Evolutionary conservation across 1,284 basidiomycete species (phyloP), one percentile per base, ranked within the genome.

Genomic region (Peniophora sp.): DNA sequence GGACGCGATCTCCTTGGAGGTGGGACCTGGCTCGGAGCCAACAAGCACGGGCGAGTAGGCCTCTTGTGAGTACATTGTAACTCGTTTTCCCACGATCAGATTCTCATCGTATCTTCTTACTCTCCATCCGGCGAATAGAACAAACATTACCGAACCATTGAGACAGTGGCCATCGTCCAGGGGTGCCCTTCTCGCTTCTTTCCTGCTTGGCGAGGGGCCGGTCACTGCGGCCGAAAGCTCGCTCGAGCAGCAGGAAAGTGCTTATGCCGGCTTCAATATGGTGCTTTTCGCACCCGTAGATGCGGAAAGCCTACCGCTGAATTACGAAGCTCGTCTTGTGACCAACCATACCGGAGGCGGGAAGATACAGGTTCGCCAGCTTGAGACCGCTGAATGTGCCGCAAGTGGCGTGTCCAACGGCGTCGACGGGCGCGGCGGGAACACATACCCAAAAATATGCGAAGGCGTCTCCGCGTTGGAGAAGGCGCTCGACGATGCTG

Each of bases 11-110:
- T 72, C 23, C 68, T 71, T 47, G 86, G 81, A 3, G 86, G 87
- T 37, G 88, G 88, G 49, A 86, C 87, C 24, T 91, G 88, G 88
- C 75, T 88, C 58, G 88, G 88, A 12, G 63, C 88, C 52, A 79
- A 66, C 62, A 75, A 75, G 53, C 57, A 71, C 53, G 88, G 87
- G 24, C 76, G 75, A 57, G 65, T 88, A 52, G 84, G 84, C 17
- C 62, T 90, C 50, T 62, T 90, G 88, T 89, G 64, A 68, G 84
- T 72, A 45, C 45, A 54, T 47, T 51, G 27, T 15, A 27, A 35
- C 45, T 50, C 39, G 34, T 48, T 53, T 53, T 48, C 48, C 50
- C 24, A 49, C 39, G 48, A 51, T 45, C 32, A 18, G 55, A 50
- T 49, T 27, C 39, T 36, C 20, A 43, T 18, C 47, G 20, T 37